Percentiles rank a stretch among this genome's conserved stretches.
These are phyloP conservation scores for Phyllosticta capitalensis DNA, from an alignment of 2,329 filamentous ascomycete species.

Conservation along the genomic window DNA sequence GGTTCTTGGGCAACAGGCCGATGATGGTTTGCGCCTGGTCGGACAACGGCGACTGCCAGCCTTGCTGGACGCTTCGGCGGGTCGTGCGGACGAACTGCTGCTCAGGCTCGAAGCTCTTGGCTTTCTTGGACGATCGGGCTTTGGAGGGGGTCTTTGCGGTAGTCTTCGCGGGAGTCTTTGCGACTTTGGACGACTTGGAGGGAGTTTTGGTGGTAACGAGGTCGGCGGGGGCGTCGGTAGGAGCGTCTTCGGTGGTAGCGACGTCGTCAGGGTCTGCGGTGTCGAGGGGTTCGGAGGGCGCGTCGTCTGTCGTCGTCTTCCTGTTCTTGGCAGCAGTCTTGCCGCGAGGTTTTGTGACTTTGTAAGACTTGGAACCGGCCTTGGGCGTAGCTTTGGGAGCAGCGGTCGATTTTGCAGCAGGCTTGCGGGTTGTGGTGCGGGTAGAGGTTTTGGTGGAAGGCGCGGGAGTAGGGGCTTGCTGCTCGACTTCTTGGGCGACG, in stretches of 20 bases:
- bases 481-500: background rate
- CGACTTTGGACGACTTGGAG: background rate
- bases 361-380: background rate
- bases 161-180: background rate
- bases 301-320: background rate
- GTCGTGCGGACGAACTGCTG: background rate
- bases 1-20: background rate
- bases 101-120: background rate
- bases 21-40: background rate
- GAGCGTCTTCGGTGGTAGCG: background rate
- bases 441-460: background rate
- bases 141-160: background rate
- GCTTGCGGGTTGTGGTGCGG: background rate
- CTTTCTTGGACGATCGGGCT: background rate
- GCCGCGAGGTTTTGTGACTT: constrained; percentile 3
- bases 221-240: background rate
- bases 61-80: background rate
- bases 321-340: background rate
- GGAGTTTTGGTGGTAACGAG: background rate
- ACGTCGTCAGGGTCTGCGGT: no score
- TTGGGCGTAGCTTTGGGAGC: background rate
- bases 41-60: background rate
- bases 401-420: background rate
- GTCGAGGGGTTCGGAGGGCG: no score
- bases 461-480: background rate